Conservation (phyloP, 257 asterid species). For the Petunia axillaris region DNA sequence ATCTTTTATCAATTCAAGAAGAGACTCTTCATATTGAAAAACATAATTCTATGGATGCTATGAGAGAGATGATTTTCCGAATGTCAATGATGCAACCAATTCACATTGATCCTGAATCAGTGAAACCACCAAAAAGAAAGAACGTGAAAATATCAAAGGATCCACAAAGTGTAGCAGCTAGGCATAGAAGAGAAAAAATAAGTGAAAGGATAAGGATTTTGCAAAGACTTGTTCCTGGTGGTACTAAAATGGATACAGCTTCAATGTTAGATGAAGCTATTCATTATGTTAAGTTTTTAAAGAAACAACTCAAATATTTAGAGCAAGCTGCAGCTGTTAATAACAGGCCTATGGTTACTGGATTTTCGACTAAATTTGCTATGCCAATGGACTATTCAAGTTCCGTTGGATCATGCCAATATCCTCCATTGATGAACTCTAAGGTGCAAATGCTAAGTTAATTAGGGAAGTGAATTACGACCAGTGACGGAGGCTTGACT, state of each 20-base stretch:
- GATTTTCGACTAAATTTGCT: constrained; percentile 20
- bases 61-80: constrained; percentile 63
- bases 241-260: constrained; percentile 65
- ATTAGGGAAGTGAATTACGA: not conserved
- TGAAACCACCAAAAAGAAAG: constrained; percentile 56
- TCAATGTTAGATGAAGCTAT: constrained; percentile 66
- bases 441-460: constrained; percentile 40
- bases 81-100: constrained; percentile 65
- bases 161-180: constrained; percentile 65
- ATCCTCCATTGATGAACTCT: constrained; percentile 35
- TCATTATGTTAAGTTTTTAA: constrained; percentile 59
- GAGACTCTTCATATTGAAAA: constrained; percentile 21
- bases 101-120: constrained; percentile 48
- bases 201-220: constrained; percentile 55
- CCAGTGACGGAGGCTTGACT: too few species aligned
- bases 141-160: constrained; percentile 59
- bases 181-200: constrained; percentile 58
- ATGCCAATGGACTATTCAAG: constrained; percentile 21
- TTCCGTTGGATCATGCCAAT: constrained; percentile 26
- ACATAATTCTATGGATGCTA: constrained; percentile 44
- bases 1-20: constrained; percentile 15
- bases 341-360: constrained; percentile 31
- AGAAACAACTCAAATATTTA: constrained; percentile 46
- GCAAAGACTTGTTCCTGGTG: constrained; percentile 66
- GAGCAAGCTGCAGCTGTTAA: constrained; percentile 32